Evolutionary conservation across 768 basidiomycete species (phyloP), one percentile per base, ranked within the genome.

Genomic region (Termitomyces sp.): DNA sequence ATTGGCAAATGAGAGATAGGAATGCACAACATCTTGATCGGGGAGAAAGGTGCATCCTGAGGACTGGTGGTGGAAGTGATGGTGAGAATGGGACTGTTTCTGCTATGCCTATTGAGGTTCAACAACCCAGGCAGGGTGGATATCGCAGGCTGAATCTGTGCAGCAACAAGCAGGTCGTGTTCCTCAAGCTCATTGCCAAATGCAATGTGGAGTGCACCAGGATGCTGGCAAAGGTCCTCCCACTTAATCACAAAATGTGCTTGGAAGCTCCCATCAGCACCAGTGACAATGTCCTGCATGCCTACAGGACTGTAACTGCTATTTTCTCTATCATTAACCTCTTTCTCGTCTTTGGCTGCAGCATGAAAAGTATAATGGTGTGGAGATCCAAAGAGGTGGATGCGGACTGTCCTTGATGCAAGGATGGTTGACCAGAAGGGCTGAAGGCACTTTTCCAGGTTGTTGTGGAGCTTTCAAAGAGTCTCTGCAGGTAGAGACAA

Each of bases 381-480:
- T 40, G 70, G 74, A 14, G 69, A 74, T 4, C 82, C 72, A 64
- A 82, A 88, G n/a, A 95, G 65, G 22, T 83, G 76, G 4, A 95
- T 64, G 16, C 82, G 80, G 8, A 95, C 74, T 2, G 72, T 79
- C 18, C 92, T 82, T 26, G 82, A 78, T 10, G 88, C 66, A 0
- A 95, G 74, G 0, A 83, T 84, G 4, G 86, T 84, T 3, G 87
- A 82, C 91, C 91, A 95, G 72, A 96, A 94, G 0, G 87, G 84
- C 48, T 82, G 84, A 26, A 96, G 73, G 0, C 94, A 85, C 5
- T 79, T 70, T 67, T 93, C 89, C 5, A 96, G 79, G 64, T 95
- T 95, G 13, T 77, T 76, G 61, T 94, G 88, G 53, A 88, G 77
- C 26, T 81, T 78, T 4, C 76, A 80, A n/a, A 89, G 67, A 27